Conservation (phyloP, 2,329 filamentous ascomycete genomes). For the Helotiales sp. region DNA sequence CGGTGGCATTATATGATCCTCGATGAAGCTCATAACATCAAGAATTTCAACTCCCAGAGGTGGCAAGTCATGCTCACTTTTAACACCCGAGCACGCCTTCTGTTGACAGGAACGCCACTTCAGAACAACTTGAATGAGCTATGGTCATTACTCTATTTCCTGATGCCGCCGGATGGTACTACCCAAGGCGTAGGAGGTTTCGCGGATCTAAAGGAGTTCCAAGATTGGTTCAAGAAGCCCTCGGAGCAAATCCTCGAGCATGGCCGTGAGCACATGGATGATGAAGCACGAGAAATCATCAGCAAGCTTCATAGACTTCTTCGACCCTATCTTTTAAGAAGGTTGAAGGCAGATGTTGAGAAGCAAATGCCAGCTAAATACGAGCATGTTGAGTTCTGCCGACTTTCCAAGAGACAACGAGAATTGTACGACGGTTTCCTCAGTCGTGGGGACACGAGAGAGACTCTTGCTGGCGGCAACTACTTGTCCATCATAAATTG, state of each 20-base stretch:
- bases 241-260: constrained; percentile 96
- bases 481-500: constrained; percentile 99
- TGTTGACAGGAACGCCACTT: constrained; percentile 90
- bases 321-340: constrained; percentile 84
- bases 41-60: constrained; percentile 96
- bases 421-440: constrained; percentile 97
- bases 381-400: constrained; percentile 94
- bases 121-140: constrained; percentile 97
- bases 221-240: constrained; percentile 92
- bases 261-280: constrained; percentile 89
- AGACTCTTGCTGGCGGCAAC: constrained; percentile 87
- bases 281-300: constrained; percentile 89
- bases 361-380: constrained; percentile 99
- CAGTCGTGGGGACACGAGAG: constrained; percentile 83
- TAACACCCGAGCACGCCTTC: constrained; percentile 81
- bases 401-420: constrained; percentile 90
- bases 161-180: constrained; percentile 80
- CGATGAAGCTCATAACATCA: constrained; percentile 99
- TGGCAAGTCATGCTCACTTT: constrained; percentile 96
- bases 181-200: constrained; percentile 85
- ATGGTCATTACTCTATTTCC: constrained; percentile 94
- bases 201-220: constrained; percentile 92
- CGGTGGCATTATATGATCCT: constrained; percentile 98
- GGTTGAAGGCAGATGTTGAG: constrained; percentile 94
- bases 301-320: constrained; percentile 92